A percentile compares a stretch with the other conserved stretches of the same genome.
phyloP scores from a whole-genome alignment of 257 asterid genomes.

The Solanum chiquidenum region DNA sequence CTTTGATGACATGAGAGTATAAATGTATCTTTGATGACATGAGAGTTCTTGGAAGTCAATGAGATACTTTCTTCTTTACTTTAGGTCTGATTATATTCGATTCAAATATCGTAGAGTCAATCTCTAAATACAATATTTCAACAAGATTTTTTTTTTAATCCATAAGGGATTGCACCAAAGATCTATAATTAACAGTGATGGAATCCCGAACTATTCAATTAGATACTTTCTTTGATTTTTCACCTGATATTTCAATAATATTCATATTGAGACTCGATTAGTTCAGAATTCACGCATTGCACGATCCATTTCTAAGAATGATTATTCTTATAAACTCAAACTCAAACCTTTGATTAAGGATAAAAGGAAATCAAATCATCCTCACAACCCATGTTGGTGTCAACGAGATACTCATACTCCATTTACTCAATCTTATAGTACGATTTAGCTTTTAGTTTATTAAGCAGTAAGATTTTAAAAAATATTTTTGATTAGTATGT shows the following conservation, averaged over 20 bases:
- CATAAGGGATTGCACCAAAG: not conserved
- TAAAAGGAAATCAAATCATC: not conserved
- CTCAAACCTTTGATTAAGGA: not conserved
- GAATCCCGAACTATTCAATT: rapidly evolving
- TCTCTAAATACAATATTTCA: rapidly evolving
- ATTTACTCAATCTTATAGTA: not conserved
- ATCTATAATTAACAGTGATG: not conserved
- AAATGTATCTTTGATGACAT: not conserved
- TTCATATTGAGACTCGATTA: not conserved
- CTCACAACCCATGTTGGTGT: not conserved
- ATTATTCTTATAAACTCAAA: not conserved
- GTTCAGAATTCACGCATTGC: not conserved
- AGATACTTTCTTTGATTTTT: not conserved
- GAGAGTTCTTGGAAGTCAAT: not conserved
- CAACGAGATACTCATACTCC: not conserved
- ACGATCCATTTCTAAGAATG: not conserved
- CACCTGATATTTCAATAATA: not conserved
- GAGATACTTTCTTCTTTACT: not conserved
- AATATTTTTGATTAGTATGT: no score
- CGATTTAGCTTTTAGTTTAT: not conserved
- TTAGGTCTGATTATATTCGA: not conserved
- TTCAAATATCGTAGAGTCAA: not conserved
- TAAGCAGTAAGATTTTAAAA: no score
- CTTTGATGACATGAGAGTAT: not conserved
- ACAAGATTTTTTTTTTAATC: not conserved